These are phyloP conservation scores for Cutaneotrichosporon sp. DNA, from an alignment of 1,284 basidiomycete species.

Conservation along the genomic window DNA sequence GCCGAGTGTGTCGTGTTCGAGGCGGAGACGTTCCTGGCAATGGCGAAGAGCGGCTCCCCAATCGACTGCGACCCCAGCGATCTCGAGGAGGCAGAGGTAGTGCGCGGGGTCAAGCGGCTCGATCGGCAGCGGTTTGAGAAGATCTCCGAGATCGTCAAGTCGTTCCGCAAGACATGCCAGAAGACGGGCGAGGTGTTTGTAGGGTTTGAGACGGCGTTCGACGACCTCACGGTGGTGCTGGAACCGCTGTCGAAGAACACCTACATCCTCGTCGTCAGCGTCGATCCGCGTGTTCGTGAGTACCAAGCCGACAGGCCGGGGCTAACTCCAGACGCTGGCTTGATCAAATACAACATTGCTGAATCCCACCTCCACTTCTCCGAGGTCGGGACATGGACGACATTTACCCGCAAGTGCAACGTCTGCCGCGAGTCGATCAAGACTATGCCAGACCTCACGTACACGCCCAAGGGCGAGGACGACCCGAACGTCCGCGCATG, in stretches of 20 bases:
- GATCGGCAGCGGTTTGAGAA: constrained; percentile 86
- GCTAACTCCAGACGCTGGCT: constrained; percentile 45
- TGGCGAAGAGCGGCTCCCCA: constrained; percentile 57
- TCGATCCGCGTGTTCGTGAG: constrained; percentile 79
- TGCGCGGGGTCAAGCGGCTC: constrained; percentile 54
- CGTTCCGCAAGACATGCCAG: constrained; percentile 85
- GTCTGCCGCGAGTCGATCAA: constrained; percentile 26
- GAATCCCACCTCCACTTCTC: constrained; percentile 50
- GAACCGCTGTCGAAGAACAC: constrained; percentile 93
- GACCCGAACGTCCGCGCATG: constrained; percentile 34
- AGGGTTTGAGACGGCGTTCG: constrained; percentile 70
- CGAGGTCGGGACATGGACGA: constrained; percentile 38
- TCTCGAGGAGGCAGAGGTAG: constrained; percentile 32
- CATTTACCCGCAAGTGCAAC: constrained; percentile 41
- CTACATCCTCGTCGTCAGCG: constrained; percentile 77
- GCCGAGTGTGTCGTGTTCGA: constrained; percentile 96
- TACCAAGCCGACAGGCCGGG: constrained; percentile 2
- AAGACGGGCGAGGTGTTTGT: constrained; percentile 67
- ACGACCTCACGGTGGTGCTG: constrained; percentile 74
- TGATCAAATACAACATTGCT: constrained; percentile 52
- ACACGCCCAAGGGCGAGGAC: constrained; percentile 33
- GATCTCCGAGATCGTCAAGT: constrained; percentile 90
- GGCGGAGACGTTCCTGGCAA: constrained; percentile 93
- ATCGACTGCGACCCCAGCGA: constrained; percentile 42
- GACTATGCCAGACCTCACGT: constrained; percentile 27